Base-by-base conservation (phyloP, 169 alveolate genomes). In the Plasmodium vivax region DNA sequence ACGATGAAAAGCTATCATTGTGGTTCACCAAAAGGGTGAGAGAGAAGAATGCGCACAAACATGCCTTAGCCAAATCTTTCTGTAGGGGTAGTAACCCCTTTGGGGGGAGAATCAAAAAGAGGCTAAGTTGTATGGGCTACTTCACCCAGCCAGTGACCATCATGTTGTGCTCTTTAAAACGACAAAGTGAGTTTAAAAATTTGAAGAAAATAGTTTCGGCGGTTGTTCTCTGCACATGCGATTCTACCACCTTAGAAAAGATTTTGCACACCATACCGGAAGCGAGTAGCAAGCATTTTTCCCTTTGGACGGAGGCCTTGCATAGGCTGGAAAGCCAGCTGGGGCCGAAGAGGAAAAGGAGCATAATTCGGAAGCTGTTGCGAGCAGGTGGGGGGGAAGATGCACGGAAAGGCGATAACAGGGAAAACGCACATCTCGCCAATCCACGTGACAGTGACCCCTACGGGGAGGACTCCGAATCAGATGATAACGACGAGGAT, bases 231-330 rank as follows among this genome's bases (percentile, higher is more conserved):
- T 92, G 95, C 38, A 82, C 95, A 51, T 92, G 95, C 19, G 95
- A 92, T 92, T 92, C 95, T 51, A 36, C 92, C 4, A 58, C 85
- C 16, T 32, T 92, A 38, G 95, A 92, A 72, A 92, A 47, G 72
- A 51, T 92, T 14, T 45, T 92, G 23, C 95, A 92, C 62, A 92
- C 95, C 14, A 72, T 92, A 30, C 95, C 95, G 23, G 95, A 92
- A 1, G 90, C 51, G 77, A 82, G 38, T 41, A 92, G 85, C 84
- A 92, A 92, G 72, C 41, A 92, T 82, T 92, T 71, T 72, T 6
- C 45, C 2, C 79, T 82, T n/a, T 92, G 95, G 95, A 34, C 56
- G 47, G 85, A 82, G 43, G 38, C 95, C 7, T 5, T 92, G 77
- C 36, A 82, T 7, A 81, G 83, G 38, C 83, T 92, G 41, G 36